These are phyloP conservation scores for Globisporangium emineosum DNA, from an alignment of 352 stramenopile genomes.

Conservation along the genomic window DNA sequence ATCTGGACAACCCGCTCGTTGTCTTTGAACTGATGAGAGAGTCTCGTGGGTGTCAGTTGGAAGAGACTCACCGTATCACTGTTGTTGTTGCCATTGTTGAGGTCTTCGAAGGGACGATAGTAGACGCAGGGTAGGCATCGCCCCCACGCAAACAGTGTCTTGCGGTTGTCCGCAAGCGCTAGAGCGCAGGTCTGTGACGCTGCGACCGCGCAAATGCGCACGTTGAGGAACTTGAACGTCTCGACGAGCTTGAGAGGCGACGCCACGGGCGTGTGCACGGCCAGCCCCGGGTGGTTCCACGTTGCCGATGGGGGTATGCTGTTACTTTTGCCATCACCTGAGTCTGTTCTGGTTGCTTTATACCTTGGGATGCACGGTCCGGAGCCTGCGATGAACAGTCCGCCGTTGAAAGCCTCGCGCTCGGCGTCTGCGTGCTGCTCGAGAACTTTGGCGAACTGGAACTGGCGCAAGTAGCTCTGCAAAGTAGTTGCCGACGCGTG, in stretches of 20 bases:
- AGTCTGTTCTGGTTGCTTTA: neutral
- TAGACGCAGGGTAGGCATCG: conserved; percentile 47
- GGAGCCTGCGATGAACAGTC: conserved; percentile 43
- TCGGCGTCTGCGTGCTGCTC: conserved; percentile 53
- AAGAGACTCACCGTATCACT: conserved; percentile 8
- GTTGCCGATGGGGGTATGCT: neutral
- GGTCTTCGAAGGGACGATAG: neutral
- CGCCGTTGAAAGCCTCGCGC: conserved; percentile 50
- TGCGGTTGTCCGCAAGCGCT: conserved; percentile 34
- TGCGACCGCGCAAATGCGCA: conserved; percentile 28
- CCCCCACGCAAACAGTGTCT: conserved; percentile 55
- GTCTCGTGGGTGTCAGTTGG: conserved; percentile 20
- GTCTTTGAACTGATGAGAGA: conserved; percentile 31
- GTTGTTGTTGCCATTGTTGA: conserved; percentile 3
- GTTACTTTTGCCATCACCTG: neutral
- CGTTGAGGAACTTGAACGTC: conserved; percentile 40
- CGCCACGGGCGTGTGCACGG: neutral
- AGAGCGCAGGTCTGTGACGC: conserved; percentile 49
- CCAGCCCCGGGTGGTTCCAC: conserved; percentile 7
- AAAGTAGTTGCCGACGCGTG: conserved; percentile 44
- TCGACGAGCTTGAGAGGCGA: conserved; percentile 38
- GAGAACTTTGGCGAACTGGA: conserved; percentile 44
- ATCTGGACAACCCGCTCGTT: conserved; percentile 23
- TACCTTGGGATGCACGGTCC: conserved; percentile 29
- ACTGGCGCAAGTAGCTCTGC: conserved; percentile 52